Base-by-base conservation (phyloP, 1,139 yeast species). In the Saccharomyces pastorianus region DNA sequence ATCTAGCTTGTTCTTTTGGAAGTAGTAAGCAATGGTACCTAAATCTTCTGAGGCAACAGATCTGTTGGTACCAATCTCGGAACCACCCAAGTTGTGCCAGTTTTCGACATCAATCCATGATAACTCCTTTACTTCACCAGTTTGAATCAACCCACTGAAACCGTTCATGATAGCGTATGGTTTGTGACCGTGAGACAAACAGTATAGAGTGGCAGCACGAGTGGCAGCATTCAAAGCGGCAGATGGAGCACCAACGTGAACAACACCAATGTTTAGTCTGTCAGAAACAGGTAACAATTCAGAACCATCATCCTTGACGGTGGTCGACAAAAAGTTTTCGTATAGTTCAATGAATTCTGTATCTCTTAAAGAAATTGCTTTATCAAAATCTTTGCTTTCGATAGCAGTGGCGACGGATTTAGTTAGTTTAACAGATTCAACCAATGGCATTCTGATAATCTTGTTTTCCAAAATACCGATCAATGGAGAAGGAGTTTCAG, bases 231-330 rank as follows among this genome's bases (percentile, higher is more conserved):
- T 86, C 80, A 86, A 78, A 54, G 90, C 93, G 55, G 90, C 88
- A 17, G 91, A 86, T 29, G 93, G 90, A 0, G 95, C 95, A 62
- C 95, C 95, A 49, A 85, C 84, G 63, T 85, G 87, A 44, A 86
- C 79, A 54, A 85, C 80, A 51, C 89, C 93, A 60, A 85, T 81
- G 60, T 79, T 82, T 63, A 83, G 76, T 59, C 85, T 76, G 62
- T 84, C 73, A 26, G 72, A 77, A 20, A 65, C 72, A 5, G 90
- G 88, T 57, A 85, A 74, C 53, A 71, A 52, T 54, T 76, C 76
- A 52, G 76, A 71, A 51, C 82, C 82, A 55, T 81, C 81, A 64
- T 83, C 85, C 58, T 81, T 83, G 54, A 77, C 73, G 51, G 86
- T 83, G 48, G 87, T 78, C 53, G 85, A 81, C 64, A 84, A 76